phyloP scores from a whole-genome alignment of 176 grass and related monocot genomes.

The Cenchrus purpureus region DNA sequence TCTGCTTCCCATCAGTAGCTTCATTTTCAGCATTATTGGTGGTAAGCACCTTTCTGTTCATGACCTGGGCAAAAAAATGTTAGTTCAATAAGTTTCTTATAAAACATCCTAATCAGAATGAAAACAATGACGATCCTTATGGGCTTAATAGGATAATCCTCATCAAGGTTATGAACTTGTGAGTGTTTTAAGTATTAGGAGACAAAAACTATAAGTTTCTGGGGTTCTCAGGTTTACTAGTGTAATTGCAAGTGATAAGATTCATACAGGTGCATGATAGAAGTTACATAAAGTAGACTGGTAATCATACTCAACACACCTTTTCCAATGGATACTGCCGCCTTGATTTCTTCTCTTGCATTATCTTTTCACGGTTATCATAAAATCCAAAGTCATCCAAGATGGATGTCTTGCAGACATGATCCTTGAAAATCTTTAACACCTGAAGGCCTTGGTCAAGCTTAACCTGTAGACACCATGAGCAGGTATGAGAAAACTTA shows the following conservation, averaged over 20 bases:
- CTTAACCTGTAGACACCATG: conserved; percentile 66
- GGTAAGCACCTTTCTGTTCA: conserved; percentile 15
- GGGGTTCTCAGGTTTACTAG: not conserved
- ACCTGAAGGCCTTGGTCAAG: conserved; percentile 82
- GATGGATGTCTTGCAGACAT: conserved; percentile 80
- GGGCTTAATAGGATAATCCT: not conserved
- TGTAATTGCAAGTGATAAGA: not conserved
- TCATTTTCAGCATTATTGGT: conserved; percentile 37
- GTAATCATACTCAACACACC: conserved; percentile 46
- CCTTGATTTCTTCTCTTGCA: conserved; percentile 80
- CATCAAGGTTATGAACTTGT: not conserved
- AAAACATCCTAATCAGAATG: not conserved
- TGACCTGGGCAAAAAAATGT: conserved; percentile 1
- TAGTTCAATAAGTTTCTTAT: not conserved
- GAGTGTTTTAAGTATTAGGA: not conserved
- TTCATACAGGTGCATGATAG: not conserved
- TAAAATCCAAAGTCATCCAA: conserved; percentile 90
- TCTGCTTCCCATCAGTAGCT: conserved; percentile 36
- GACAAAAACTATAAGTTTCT: not conserved
- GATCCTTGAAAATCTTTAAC: conserved; percentile 86
- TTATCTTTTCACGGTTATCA: conserved; percentile 84
- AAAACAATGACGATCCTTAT: not conserved
- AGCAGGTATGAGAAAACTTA: not conserved
- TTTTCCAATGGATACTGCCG: conserved; percentile 74
- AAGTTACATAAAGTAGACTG: conserved; percentile 20